Conservation (phyloP, 768 basidiomycete genomes). For the Mrakia hoshinonis region DNA sequence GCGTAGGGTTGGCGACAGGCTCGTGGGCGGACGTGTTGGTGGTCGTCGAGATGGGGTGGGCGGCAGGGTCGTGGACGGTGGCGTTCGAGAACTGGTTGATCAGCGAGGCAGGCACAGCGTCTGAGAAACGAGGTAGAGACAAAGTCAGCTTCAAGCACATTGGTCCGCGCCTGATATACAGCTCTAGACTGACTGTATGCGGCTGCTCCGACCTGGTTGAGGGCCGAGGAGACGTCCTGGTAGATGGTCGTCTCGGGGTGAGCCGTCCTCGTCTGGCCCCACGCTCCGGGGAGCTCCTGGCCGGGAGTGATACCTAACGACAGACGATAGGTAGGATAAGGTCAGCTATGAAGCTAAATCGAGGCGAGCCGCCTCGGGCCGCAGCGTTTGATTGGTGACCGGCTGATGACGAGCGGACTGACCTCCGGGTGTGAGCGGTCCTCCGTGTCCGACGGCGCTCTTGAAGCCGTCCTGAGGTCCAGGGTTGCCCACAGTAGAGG, state of each 20-base stretch:
- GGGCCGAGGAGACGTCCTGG: slow-evolving; percentile 18
- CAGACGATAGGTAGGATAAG: not conserved
- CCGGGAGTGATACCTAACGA: slow-evolving; percentile 26
- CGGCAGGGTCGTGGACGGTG: not conserved
- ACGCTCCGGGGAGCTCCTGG: slow-evolving; percentile 26
- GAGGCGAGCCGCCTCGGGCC: too few relatives aligned
- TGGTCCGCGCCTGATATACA: too few relatives aligned
- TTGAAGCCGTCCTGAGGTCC: not conserved
- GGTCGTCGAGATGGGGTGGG: slow-evolving; percentile 21
- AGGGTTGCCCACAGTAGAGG: not conserved
- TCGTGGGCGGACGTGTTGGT: slow-evolving; percentile 27
- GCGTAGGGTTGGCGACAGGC: not conserved
- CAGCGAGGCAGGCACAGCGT: slow-evolving; percentile 22
- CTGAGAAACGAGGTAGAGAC: not conserved
- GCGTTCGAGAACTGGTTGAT: slow-evolving; percentile 12
- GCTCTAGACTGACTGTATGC: slow-evolving; percentile 20
- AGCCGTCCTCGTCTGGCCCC: slow-evolving; percentile 21
- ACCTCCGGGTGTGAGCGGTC: slow-evolving; percentile 17
- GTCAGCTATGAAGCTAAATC: not conserved
- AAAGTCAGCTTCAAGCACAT: not conserved
- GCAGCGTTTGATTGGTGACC: too few relatives aligned
- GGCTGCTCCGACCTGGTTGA: slow-evolving; percentile 21
- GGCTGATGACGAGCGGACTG: not conserved
- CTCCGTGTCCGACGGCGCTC: not conserved
- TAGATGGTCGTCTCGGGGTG: slow-evolving; percentile 25